Evolutionary conservation across 2,329 filamentous ascomycete species (phyloP).

Genomic region (Aureobasidium sp.): DNA sequence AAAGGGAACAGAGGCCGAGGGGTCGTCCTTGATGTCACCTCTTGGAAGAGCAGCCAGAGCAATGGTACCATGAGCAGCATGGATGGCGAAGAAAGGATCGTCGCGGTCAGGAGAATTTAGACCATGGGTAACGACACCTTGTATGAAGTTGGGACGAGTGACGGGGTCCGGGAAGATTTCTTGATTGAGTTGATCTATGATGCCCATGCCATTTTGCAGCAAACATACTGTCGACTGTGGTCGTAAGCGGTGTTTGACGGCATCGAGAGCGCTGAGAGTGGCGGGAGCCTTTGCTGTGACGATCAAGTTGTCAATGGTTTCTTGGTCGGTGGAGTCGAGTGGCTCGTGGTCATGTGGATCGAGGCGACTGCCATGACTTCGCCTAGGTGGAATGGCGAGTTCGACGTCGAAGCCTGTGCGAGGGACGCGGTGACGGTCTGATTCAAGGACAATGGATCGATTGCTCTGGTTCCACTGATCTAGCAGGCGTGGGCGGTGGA

Average conservation of each 20-base stretch:
- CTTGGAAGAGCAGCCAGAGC: constrained; percentile 47
- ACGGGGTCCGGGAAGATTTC: constrained; percentile 61
- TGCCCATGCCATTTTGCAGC: constrained; percentile 74
- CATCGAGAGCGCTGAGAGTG: constrained; percentile 59
- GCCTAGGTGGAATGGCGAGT: constrained; percentile 27
- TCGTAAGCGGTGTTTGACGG: constrained; percentile 61
- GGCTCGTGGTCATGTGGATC: background rate
- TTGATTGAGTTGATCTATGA: constrained; percentile 69
- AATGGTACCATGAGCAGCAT: constrained; percentile 54
- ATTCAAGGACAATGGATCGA: constrained; percentile 41
- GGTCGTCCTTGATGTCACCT: constrained; percentile 23
- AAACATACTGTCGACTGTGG: constrained; percentile 66
- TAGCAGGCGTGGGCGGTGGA: constrained; percentile 50
- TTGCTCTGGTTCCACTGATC: constrained; percentile 43
- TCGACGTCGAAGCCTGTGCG: constrained; percentile 42
- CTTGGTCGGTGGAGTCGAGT: constrained; percentile 13
- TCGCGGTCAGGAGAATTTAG: constrained; percentile 37
- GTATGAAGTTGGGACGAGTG: constrained; percentile 66
- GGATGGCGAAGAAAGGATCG: constrained; percentile 46
- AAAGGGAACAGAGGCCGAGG: constrained; percentile 25
- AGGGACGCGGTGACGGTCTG: constrained; percentile 33
- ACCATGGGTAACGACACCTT: constrained; percentile 60
- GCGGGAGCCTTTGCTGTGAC: constrained; percentile 68
- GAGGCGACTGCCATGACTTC: background rate
- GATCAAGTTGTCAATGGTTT: constrained; percentile 66